Evolutionary conservation across 164 flowering plant genomes (phyloP).

Genomic region (Sedum album): DNA sequence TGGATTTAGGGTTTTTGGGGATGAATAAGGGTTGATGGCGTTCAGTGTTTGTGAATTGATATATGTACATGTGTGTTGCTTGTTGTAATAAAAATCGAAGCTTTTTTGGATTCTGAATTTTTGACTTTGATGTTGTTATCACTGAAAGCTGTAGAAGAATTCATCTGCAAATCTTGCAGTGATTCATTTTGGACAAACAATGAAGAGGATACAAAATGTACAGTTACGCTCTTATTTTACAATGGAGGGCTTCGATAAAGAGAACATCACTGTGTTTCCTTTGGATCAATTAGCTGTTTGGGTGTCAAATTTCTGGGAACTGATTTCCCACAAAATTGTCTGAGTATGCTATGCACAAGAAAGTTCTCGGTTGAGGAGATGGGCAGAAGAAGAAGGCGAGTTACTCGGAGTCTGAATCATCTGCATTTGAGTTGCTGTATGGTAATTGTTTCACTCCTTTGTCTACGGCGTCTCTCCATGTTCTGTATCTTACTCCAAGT

Average conservation of each 20-base stretch:
- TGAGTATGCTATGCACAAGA: constrained; percentile 5
- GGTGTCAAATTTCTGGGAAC: constrained; percentile 4
- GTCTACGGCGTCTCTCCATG: constrained; percentile 92
- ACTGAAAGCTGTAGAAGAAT: no score
- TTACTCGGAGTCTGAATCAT: constrained; percentile 2
- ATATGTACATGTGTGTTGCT: no score
- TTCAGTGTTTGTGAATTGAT: not conserved
- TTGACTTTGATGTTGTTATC: not conserved
- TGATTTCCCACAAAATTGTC: constrained; percentile 1
- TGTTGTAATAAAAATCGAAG: not conserved
- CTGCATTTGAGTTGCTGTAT: constrained; percentile 21
- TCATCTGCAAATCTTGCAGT: not conserved
- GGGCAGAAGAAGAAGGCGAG: not conserved
- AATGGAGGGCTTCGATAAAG: constrained; percentile 1
- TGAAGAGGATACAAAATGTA: not conserved
- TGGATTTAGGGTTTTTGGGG: not conserved
- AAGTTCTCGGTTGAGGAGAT: not conserved
- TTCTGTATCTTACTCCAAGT: constrained; percentile 84
- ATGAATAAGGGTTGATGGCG: not conserved
- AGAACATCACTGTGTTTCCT: not conserved
- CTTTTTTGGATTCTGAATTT: not conserved
- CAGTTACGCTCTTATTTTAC: constrained; percentile 4
- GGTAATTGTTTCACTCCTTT: constrained; percentile 49
- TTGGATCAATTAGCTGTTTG: not conserved
- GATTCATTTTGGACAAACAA: not conserved